A percentile compares a stretch with the other conserved stretches of the same genome.
phyloP scores from a whole-genome alignment of 805 yeast species.

The Candida oleophila region DNA sequence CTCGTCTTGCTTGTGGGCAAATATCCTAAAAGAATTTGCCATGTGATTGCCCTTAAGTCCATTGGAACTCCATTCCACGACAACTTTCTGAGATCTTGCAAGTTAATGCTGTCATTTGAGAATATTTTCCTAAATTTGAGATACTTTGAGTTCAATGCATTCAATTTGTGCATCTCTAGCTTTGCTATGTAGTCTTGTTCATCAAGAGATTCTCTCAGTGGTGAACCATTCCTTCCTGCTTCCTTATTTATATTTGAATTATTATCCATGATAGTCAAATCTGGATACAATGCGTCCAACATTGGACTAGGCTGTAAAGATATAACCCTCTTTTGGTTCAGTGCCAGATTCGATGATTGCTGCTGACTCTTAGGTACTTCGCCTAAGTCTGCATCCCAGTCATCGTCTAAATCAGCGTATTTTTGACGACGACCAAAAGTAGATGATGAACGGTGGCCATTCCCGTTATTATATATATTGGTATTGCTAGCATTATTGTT shows the following conservation, averaged over 20 bases:
- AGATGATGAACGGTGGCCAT: neutral
- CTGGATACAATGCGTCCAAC: conserved; percentile 31
- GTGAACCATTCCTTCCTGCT: conserved; percentile 4
- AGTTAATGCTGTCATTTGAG: conserved; percentile 52
- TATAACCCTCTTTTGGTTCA: neutral
- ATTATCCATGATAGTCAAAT: conserved; percentile 18
- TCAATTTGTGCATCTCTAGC: conserved; percentile 54
- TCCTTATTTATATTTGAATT: conserved; percentile 10
- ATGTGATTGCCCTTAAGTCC: conserved; percentile 73
- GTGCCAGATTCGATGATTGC: neutral
- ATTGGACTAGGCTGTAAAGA: conserved; percentile 1
- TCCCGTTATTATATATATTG: neutral
- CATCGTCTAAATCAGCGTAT: conserved; percentile 80
- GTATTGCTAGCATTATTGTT: neutral
- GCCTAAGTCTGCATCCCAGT: conserved; percentile 80
- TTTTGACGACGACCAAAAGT: conserved; percentile 12
- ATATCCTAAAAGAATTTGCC: conserved; percentile 91
- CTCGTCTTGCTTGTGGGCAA: conserved; percentile 82
- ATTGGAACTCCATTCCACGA: conserved; percentile 95
- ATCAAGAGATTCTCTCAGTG: conserved; percentile 40
- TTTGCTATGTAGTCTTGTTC: conserved; percentile 36
- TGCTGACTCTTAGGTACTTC: conserved; percentile 16
- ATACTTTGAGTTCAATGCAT: conserved; percentile 54
- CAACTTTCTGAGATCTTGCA: conserved; percentile 68
- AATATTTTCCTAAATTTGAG: conserved; percentile 66